phyloP scores from a whole-genome alignment of 768 basidiomycete genomes.

The Phylloporus scabripes region DNA sequence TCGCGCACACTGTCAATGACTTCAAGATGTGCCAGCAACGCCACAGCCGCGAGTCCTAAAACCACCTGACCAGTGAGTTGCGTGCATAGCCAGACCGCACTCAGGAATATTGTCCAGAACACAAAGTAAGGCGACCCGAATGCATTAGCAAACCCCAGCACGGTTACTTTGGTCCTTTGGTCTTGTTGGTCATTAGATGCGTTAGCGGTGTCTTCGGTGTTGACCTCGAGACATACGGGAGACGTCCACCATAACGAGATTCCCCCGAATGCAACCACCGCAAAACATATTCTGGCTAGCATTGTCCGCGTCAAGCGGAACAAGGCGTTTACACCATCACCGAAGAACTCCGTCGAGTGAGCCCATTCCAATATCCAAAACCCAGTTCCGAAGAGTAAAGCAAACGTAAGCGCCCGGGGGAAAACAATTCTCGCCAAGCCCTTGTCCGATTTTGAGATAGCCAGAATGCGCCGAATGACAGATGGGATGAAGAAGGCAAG shows the following conservation, averaged over 20 bases:
- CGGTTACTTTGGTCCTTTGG: slow-evolving; percentile 42
- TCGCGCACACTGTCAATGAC: slow-evolving; percentile 79
- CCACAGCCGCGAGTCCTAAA: slow-evolving; percentile 56
- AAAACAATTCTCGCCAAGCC: slow-evolving; percentile 67
- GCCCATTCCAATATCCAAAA: slow-evolving; percentile 85
- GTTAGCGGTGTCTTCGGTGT: slow-evolving; percentile 20
- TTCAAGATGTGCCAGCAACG: slow-evolving; percentile 74
- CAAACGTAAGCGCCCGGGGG: slow-evolving; percentile 49
- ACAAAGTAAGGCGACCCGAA: slow-evolving; percentile 85
- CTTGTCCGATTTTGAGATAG: slow-evolving; percentile 64
- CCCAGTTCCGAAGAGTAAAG: slow-evolving; percentile 51
- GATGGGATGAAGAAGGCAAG: slow-evolving; percentile 53
- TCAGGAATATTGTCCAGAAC: slow-evolving; percentile 67
- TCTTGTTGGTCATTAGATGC: slow-evolving; percentile 18
- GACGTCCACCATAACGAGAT: slow-evolving; percentile 63
- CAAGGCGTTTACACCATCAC: slow-evolving; percentile 34
- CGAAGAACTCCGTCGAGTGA: slow-evolving; percentile 50
- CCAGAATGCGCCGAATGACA: slow-evolving; percentile 50
- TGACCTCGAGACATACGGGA: slow-evolving; percentile 72
- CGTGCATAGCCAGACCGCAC: slow-evolving; percentile 46
- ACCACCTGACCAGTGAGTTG: slow-evolving; percentile 83
- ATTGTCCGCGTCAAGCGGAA: slow-evolving; percentile 54
- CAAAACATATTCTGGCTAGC: slow-evolving; percentile 53
- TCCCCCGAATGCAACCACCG: slow-evolving; percentile 48
- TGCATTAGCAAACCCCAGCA: slow-evolving; percentile 85